A percentile compares a stretch with the other conserved stretches of the same genome.
Evolutionary conservation across 176 grass and related monocot species (phyloP).

Genomic region (Metroxylon sagu): DNA sequence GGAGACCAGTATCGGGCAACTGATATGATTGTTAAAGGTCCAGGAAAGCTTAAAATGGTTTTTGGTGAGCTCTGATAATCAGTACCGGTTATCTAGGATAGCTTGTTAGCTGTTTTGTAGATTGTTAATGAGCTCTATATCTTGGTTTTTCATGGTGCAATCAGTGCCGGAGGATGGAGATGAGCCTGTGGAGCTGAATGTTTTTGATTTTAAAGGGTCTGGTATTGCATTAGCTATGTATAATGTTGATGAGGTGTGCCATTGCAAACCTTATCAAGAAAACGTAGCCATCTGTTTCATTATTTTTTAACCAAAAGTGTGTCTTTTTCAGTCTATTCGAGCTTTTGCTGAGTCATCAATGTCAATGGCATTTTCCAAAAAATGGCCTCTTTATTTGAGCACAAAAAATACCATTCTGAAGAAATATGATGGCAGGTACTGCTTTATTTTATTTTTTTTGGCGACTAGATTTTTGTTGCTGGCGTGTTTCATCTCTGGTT

Average conservation of each 20-base stretch:
- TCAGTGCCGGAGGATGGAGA: constrained; percentile 49
- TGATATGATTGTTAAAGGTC: constrained; percentile 68
- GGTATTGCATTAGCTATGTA: constrained; percentile 91
- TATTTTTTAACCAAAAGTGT: constrained; percentile 24
- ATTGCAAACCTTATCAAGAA: background rate
- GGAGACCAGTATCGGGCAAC: constrained; percentile 94
- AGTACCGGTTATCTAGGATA: too few relatives aligned
- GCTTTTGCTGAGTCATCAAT: constrained; percentile 93
- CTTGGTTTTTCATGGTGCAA: background rate
- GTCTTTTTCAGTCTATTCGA: constrained; percentile 62
- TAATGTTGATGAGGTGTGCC: constrained; percentile 78
- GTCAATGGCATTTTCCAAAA: constrained; percentile 74
- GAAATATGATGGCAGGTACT: constrained; percentile 91
- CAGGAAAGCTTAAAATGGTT: constrained; percentile 94
- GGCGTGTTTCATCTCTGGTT: too few relatives aligned
- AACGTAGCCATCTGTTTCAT: constrained; percentile 10
- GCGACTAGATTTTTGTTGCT: too few relatives aligned
- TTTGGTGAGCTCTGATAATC: constrained; percentile 59
- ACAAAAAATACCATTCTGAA: constrained; percentile 97
- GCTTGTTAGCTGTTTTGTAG: too few relatives aligned
- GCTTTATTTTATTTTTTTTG: too few relatives aligned
- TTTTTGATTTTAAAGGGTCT: constrained; percentile 86
- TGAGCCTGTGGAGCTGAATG: constrained; percentile 58
- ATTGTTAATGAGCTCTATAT: too few relatives aligned
- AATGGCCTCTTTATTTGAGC: constrained; percentile 88